These are phyloP conservation scores for Hypoxylon intermedium DNA, from an alignment of 495 filamentous ascomycete species.

Conservation along the genomic window DNA sequence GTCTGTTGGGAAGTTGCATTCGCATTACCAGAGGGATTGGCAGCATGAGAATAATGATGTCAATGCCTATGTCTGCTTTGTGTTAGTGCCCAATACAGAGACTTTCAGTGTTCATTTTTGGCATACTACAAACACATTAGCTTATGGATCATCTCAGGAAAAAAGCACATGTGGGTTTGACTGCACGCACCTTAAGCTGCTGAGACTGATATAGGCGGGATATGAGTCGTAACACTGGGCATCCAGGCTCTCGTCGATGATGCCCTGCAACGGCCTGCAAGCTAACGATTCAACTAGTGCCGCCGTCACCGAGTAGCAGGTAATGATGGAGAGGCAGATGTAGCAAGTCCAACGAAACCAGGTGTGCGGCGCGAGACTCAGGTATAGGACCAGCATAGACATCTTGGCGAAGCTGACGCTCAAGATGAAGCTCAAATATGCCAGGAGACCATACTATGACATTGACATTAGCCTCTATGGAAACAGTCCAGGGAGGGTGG, in stretches of 20 bases:
- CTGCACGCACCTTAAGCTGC: conserved; percentile 21
- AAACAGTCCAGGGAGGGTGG: background rate
- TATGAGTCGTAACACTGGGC: conserved; percentile 27
- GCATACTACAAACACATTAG: conserved; percentile 19
- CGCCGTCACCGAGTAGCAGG: conserved; percentile 21
- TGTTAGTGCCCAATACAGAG: background rate
- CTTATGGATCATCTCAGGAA: background rate
- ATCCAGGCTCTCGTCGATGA: conserved; percentile 25
- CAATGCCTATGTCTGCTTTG: conserved; percentile 42
- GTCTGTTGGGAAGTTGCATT: conserved; percentile 55
- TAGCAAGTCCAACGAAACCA: conserved; percentile 27
- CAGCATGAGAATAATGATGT: conserved; percentile 49
- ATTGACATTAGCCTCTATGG: background rate
- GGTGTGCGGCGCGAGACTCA: conserved; percentile 18
- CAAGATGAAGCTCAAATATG: conserved; percentile 25
- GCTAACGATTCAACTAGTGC: conserved; percentile 25
- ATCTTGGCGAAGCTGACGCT: conserved; percentile 32
- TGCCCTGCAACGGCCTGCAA: conserved; percentile 21
- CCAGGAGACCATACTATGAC: conserved; percentile 24
- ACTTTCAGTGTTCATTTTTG: background rate
- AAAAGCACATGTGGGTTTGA: background rate
- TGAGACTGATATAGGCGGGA: conserved; percentile 25
- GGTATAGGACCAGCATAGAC: conserved; percentile 27
- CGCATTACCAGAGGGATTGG: conserved; percentile 58
- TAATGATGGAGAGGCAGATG: conserved; percentile 13